A percentile compares a stretch with the other conserved stretches of the same genome.
Conservation (phyloP, 768 basidiomycete species). For the Pulveroboletus sp. region DNA sequence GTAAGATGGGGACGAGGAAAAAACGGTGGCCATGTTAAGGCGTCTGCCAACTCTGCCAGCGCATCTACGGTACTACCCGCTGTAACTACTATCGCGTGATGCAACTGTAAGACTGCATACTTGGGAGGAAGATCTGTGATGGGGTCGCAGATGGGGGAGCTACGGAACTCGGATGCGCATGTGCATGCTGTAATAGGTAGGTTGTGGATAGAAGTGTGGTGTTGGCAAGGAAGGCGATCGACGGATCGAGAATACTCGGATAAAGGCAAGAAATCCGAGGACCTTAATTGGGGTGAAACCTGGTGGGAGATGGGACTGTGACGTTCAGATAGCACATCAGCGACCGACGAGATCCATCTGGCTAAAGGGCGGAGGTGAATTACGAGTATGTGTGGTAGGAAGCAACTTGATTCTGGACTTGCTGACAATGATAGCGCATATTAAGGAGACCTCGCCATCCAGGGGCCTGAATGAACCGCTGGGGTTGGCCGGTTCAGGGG, state of each 20-base stretch:
- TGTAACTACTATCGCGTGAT: conserved; percentile 12
- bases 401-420: conserved; percentile 9
- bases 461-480: background rate
- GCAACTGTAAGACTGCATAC: conserved; percentile 1
- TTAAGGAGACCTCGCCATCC: background rate
- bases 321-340: conserved; percentile 32
- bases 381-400: conserved; percentile 1
- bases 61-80: conserved; percentile 3
- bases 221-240: conserved; percentile 49
- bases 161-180: conserved; percentile 38
- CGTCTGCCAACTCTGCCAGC: conserved; percentile 13
- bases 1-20: conserved; percentile 89
- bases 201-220: conserved; percentile 48
- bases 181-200: conserved; percentile 42
- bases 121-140: background rate
- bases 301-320: conserved; percentile 49
- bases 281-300: conserved; percentile 48
- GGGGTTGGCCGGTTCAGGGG: background rate
- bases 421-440: background rate
- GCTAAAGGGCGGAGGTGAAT: background rate
- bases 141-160: background rate
- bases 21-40: conserved; percentile 36
- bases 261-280: conserved; percentile 47
- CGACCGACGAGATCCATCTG: background rate
- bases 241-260: conserved; percentile 41